phyloP scores from a whole-genome alignment of 106 monocot genomes.

The Dioscorea zingiberensis region DNA sequence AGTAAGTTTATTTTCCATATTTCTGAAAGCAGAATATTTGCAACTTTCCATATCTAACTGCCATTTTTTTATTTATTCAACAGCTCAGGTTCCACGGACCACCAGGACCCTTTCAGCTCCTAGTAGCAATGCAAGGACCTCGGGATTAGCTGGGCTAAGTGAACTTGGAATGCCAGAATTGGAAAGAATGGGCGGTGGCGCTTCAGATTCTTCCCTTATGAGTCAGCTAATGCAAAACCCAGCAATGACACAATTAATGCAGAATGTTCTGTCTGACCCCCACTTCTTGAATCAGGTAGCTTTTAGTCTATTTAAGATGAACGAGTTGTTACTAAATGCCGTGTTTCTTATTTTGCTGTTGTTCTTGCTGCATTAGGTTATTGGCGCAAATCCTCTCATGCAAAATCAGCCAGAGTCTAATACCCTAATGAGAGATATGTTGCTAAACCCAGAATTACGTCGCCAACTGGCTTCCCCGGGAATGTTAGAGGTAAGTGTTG shows the following conservation, averaged over 20 bases:
- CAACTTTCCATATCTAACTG: neutral
- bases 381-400: slow-evolving; percentile 57
- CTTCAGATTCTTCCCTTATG: slow-evolving; percentile 45
- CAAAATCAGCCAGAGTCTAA: slow-evolving; percentile 59
- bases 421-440: slow-evolving; percentile 67
- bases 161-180: slow-evolving; percentile 63
- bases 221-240: slow-evolving; percentile 81
- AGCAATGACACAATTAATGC: slow-evolving; percentile 74
- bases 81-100: slow-evolving; percentile 41
- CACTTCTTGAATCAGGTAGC: slow-evolving; percentile 83
- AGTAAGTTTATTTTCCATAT: slow-evolving; percentile 22
- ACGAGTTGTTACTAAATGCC: neutral
- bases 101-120: slow-evolving; percentile 38
- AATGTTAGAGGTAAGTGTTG: slow-evolving; percentile 52
- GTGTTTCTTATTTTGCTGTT: neutral
- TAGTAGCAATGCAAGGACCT: slow-evolving; percentile 25
- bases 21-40: neutral
- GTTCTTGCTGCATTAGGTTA: slow-evolving; percentile 15
- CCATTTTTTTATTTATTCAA: neutral
- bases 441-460: slow-evolving; percentile 80
- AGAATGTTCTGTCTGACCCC: slow-evolving; percentile 71
- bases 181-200: slow-evolving; percentile 49
- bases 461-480: slow-evolving; percentile 79
- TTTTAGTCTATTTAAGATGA: neutral
- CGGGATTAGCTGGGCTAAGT: slow-evolving; percentile 51